Evolutionary conservation across 208 protist species (phyloP).

Genomic region (Herpetomonas muscarum): DNA sequence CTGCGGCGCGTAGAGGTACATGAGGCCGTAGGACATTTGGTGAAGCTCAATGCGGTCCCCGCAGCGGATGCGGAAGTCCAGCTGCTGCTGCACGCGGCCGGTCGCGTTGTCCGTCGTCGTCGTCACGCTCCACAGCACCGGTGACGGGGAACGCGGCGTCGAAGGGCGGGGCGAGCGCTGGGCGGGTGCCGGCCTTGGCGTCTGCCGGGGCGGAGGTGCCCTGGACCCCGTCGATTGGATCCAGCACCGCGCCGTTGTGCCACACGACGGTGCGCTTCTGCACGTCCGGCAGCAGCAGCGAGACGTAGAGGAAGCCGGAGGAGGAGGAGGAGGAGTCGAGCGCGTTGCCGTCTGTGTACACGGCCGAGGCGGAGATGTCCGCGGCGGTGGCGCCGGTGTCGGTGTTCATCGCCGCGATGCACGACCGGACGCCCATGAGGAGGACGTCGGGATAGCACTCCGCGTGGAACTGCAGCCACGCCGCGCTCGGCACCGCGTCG

Average conservation of each 20-base stretch:
- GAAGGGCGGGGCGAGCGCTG: no score
- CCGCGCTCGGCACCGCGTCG: conserved; percentile 8
- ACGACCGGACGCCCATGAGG: conserved; percentile 7
- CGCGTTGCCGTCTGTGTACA: background rate
- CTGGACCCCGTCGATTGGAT: background rate
- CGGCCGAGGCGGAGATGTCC: background rate
- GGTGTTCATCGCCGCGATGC: conserved; percentile 2
- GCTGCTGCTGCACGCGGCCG: background rate
- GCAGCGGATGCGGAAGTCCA: background rate
- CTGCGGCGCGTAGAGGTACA: background rate
- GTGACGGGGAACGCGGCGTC: background rate
- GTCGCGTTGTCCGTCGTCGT: conserved; percentile 9
- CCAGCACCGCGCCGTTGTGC: background rate
- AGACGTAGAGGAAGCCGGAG: conserved; percentile 3
- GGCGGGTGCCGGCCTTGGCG: background rate
- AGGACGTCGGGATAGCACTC: conserved; percentile 26
- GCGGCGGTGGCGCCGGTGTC: background rate
- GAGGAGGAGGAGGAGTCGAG: no score
- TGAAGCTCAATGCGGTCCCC: background rate
- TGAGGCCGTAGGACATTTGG: background rate
- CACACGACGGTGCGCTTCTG: conserved; percentile 12
- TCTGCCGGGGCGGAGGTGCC: background rate
- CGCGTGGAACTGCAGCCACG: conserved; percentile 4
- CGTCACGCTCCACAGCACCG: conserved; percentile 23
- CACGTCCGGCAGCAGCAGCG: conserved; percentile 6